These are phyloP conservation scores for Cystofilobasidium bisporidii DNA, from an alignment of 768 basidiomycete genomes.

Conservation along the genomic window DNA sequence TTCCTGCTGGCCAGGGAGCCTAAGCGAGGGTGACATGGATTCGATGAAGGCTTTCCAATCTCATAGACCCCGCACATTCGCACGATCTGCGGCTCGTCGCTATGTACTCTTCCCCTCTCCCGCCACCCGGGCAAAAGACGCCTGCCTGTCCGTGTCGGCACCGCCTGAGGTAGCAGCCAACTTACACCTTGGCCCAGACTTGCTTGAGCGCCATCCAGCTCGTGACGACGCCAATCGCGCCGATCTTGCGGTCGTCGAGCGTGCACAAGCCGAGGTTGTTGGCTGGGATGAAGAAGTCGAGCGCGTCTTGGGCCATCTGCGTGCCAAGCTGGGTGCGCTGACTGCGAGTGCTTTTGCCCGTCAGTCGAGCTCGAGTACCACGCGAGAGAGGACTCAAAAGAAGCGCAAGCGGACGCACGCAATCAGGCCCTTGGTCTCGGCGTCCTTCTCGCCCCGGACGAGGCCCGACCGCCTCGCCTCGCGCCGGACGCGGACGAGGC, in stretches of 20 bases:
- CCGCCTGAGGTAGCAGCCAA: too few relatives aligned
- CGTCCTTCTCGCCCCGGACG: conserved; percentile 30
- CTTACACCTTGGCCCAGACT: neutral
- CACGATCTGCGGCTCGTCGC: too few relatives aligned
- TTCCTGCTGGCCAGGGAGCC: too few relatives aligned
- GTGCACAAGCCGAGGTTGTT: conserved; percentile 63
- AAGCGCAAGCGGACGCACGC: conserved; percentile 44
- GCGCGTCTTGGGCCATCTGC: conserved; percentile 72
- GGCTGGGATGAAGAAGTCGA: conserved; percentile 86
- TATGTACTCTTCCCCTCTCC: too few relatives aligned
- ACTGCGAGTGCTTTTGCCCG: too few relatives aligned
- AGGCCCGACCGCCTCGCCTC: conserved; percentile 8
- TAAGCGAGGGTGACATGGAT: too few relatives aligned
- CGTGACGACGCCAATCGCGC: neutral
- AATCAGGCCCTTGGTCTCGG: conserved; percentile 35
- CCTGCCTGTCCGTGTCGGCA: too few relatives aligned
- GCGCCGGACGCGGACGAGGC: conserved; percentile 32
- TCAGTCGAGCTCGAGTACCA: too few relatives aligned
- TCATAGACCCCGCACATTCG: too few relatives aligned
- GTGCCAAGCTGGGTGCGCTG: conserved; percentile 57
- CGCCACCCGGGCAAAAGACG: too few relatives aligned
- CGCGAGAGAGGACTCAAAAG: too few relatives aligned
- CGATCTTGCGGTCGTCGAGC: conserved; percentile 69
- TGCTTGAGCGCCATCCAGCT: neutral
- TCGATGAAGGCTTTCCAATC: too few relatives aligned